Evolutionary conservation across 495 filamentous ascomycete species (phyloP).

Genomic region (Aspergillus steynii): DNA sequence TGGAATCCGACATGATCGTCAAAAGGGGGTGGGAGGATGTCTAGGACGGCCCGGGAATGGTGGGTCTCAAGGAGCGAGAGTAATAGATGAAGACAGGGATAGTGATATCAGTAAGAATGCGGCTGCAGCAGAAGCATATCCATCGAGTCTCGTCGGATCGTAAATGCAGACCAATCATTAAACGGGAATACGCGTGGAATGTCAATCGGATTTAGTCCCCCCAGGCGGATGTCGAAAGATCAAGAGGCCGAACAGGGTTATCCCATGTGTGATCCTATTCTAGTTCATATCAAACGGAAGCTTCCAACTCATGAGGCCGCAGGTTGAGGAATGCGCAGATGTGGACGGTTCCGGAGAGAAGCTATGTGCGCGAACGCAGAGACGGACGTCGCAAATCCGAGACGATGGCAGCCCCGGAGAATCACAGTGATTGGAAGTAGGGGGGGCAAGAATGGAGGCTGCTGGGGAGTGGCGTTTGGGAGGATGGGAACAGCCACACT

Average conservation of each 20-base stretch:
- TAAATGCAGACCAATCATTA: constrained; percentile 11
- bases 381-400: not conserved
- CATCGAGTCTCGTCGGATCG: constrained; percentile 11
- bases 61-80: constrained; percentile 19
- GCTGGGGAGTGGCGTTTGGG: not conserved
- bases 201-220: not conserved
- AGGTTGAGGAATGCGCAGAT: not conserved
- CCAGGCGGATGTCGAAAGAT: not conserved
- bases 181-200: constrained; percentile 3
- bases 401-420: not conserved
- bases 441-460: not conserved
- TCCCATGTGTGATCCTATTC: not conserved
- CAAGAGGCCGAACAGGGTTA: not conserved
- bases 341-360: not conserved
- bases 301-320: not conserved
- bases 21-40: constrained; percentile 9
- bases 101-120: constrained; percentile 25
- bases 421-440: not conserved
- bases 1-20: constrained; percentile 37
- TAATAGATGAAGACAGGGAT: constrained; percentile 13
- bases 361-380: not conserved
- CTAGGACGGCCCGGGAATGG: constrained; percentile 2
- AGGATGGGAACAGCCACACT: not conserved
- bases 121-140: constrained; percentile 21
- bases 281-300: not conserved